Conservation (phyloP, 768 basidiomycete species). For the Lactarius evosmus region DNA sequence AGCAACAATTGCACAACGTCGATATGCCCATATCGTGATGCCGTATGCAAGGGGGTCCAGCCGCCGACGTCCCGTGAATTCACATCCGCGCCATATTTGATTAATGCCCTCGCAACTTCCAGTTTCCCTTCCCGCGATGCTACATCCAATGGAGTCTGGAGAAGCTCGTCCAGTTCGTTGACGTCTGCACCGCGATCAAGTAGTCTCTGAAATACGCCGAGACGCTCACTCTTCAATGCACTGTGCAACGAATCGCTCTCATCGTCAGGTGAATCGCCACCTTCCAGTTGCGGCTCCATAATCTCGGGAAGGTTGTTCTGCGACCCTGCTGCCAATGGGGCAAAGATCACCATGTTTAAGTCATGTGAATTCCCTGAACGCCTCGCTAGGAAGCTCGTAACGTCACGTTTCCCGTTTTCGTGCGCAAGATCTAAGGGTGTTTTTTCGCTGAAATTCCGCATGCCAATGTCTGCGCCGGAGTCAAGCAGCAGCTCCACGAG, state of each 20-base stretch:
- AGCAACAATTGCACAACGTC: not conserved
- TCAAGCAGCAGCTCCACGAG: not conserved
- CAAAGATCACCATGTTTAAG: too few species aligned
- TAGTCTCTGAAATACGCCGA: not conserved
- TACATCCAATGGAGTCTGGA: not conserved
- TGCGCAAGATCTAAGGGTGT: not conserved
- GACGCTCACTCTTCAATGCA: not conserved
- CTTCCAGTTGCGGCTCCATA: not conserved
- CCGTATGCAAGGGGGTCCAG: not conserved
- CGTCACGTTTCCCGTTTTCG: not conserved
- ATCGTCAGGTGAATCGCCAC: too few species aligned
- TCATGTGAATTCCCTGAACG: not conserved
- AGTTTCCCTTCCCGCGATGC: not conserved
- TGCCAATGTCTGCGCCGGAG: not conserved
- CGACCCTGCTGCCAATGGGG: too few species aligned
- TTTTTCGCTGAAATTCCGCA: not conserved
- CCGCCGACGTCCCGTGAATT: not conserved
- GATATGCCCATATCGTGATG: not conserved
- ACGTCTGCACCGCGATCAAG: too few species aligned
- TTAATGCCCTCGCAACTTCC: not conserved
- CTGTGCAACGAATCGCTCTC: not conserved
- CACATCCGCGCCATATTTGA: slow-evolving; percentile 1
- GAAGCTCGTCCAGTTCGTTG: not conserved
- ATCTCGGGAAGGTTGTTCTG: not conserved
- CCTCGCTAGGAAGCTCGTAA: not conserved